Conservation (phyloP, 1,139 yeast genomes). For the Arxiozyma slooffiae region DNA sequence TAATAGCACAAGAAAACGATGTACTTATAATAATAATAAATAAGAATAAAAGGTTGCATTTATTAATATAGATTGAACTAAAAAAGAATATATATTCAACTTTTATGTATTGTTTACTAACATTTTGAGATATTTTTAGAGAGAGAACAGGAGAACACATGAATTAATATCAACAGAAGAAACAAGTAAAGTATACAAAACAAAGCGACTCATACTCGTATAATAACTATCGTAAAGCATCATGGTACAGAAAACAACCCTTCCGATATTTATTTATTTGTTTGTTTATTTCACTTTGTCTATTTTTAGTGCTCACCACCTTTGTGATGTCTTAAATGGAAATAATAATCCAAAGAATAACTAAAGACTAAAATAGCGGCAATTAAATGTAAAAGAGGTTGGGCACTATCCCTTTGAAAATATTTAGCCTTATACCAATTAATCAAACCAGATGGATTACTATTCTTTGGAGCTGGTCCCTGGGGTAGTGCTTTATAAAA, state of each 20-base stretch:
- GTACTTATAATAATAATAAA: neutral
- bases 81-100: neutral
- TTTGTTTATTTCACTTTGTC: neutral
- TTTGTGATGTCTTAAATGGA: slow-evolving; percentile 65
- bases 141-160: no score
- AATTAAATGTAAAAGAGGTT: slow-evolving; percentile 74
- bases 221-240: neutral
- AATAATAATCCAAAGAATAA: slow-evolving; percentile 87
- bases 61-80: neutral
- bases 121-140: neutral
- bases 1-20: neutral
- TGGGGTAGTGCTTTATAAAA: slow-evolving; percentile 95
- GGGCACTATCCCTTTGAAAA: slow-evolving; percentile 70
- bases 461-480: slow-evolving; percentile 61
- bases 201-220: neutral
- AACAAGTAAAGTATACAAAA: neutral
- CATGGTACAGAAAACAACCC: no score
- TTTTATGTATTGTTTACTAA: neutral
- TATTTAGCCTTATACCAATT: slow-evolving; percentile 71
- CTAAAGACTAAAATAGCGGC: slow-evolving; percentile 64
- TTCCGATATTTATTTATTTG: neutral
- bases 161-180: neutral
- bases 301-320: slow-evolving; percentile 3
- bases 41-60: neutral
- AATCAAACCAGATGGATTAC: slow-evolving; percentile 62